Percentiles rank a stretch among this genome's conserved stretches.
Evolutionary conservation across 257 asterid species (phyloP).

Genomic region (Osmanthus fragrans): DNA sequence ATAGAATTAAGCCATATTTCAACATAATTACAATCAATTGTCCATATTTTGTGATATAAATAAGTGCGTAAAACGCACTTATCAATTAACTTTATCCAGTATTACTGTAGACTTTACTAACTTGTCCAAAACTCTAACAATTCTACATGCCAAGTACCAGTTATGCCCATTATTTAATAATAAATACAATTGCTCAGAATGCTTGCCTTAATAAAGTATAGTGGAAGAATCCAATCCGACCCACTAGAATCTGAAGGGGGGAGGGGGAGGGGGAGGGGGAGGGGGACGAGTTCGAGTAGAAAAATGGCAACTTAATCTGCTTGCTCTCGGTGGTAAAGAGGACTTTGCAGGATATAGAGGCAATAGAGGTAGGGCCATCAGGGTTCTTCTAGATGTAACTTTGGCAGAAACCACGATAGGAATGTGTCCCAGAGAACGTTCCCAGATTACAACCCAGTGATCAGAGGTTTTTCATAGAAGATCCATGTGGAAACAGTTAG

Average conservation of each 20-base stretch:
- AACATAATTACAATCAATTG: too few relatives aligned
- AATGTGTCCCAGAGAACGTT: conserved; percentile 80
- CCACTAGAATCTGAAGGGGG: conserved; percentile 93
- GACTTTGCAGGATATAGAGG: conserved; percentile 50
- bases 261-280: conserved; percentile 83
- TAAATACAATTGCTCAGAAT: too few relatives aligned
- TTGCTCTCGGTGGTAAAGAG: conserved; percentile 68
- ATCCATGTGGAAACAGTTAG: too few relatives aligned
- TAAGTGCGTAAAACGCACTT: too few relatives aligned
- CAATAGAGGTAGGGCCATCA: conserved; percentile 50
- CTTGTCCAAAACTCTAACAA: too few relatives aligned
- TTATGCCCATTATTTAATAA: too few relatives aligned
- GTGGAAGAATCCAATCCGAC: conserved; percentile 58
- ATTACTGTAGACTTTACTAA: too few relatives aligned
- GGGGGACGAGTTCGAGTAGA: conserved; percentile 84
- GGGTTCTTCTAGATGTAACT: conserved; percentile 49
- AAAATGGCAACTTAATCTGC: conserved; percentile 55
- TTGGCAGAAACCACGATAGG: conserved; percentile 77
- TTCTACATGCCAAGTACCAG: too few relatives aligned
- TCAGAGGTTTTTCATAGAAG: conserved; percentile 43
- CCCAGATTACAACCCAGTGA: conserved; percentile 57
- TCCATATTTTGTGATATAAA: too few relatives aligned
- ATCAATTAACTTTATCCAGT: too few relatives aligned
- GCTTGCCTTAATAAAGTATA: conserved; percentile 34
- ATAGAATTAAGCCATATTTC: too few relatives aligned